Evolutionary conservation across 768 basidiomycete genomes (phyloP), one percentile per base, ranked within the genome.

Genomic region (Dentipellis sp.): DNA sequence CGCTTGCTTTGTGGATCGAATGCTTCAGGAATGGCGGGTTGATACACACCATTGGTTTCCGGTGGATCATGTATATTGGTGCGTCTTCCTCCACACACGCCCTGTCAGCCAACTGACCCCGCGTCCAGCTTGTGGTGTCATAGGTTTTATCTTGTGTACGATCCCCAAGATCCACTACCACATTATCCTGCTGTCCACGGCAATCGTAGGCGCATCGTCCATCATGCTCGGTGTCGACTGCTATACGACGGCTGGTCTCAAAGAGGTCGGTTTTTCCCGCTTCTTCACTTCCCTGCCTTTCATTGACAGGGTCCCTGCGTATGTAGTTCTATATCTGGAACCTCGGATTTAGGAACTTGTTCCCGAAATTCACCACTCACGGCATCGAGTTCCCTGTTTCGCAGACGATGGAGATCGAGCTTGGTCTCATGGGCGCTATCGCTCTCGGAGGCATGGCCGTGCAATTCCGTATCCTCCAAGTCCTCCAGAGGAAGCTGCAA

Each of bases 181-280:
- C 68, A 76, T 93, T 65, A 72, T 97, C 54, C 83, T 97, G 63
- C 72, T 88, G 53, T 86, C 90, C 57, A 95, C 94, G 40, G 88
- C 93, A 47, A 79, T 91, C 63, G 91, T 97, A 60, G 94, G 94
- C 7, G 85, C 94, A 22, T 87, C 87, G 17, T 86, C 92, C 0
- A 87, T 97, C 68, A 91, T 94, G 56, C 76, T 97, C 12, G 95
- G 95, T 17, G 83, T 97, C 39, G 94, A 97, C 70, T 97, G 94
- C 68, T 97, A 83, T 69, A 89, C 92, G 2, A 88, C 90, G 16
- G 91, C 88, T 6, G 90, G 89, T 19, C 78, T 97, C 53, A 97
- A 97, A 74, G 94, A 97, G 82, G 92, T 88, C 62, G 62, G 71
- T 71, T 21, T 21, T 1, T 3, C 39, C 16, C 14, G 50, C 38